These are phyloP conservation scores for Botrytis porri DNA, from an alignment of 2,329 filamentous ascomycete species.

Conservation along the genomic window DNA sequence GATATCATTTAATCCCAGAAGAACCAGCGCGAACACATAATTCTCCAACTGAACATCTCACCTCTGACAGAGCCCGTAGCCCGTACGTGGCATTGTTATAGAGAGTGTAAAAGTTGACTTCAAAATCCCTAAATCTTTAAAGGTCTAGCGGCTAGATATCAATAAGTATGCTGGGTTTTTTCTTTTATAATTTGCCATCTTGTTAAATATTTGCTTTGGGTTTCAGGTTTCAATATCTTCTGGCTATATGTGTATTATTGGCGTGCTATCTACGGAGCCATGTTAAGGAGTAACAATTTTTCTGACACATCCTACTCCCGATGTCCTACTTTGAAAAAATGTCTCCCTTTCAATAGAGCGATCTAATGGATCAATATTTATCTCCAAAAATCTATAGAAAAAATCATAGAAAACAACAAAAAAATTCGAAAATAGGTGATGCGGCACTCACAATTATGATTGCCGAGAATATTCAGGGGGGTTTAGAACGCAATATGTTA, in stretches of 20 bases:
- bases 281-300: neutral
- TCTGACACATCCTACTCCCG: neutral
- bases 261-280: neutral
- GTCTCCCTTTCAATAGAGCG: neutral
- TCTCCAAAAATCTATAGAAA: no score
- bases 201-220: neutral
- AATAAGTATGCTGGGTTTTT: neutral
- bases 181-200: neutral
- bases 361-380: no score
- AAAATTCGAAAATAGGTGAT: neutral
- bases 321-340: neutral
- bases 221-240: neutral
- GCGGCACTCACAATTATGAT: neutral
- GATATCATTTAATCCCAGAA: neutral
- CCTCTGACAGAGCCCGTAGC: neutral
- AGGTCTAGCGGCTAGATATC: no score
- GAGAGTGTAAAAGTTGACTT: neutral
- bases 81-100: no score
- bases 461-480: neutral
- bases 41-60: neutral
- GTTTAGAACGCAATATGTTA: neutral
- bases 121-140: no score
- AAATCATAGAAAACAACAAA: neutral
- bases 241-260: neutral
- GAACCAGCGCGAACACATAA: neutral